A percentile compares a stretch with the other conserved stretches of the same genome.
These are phyloP conservation scores for Debaryomyces psychrophilus DNA, from an alignment of 1,139 yeast species.

Conservation along the genomic window DNA sequence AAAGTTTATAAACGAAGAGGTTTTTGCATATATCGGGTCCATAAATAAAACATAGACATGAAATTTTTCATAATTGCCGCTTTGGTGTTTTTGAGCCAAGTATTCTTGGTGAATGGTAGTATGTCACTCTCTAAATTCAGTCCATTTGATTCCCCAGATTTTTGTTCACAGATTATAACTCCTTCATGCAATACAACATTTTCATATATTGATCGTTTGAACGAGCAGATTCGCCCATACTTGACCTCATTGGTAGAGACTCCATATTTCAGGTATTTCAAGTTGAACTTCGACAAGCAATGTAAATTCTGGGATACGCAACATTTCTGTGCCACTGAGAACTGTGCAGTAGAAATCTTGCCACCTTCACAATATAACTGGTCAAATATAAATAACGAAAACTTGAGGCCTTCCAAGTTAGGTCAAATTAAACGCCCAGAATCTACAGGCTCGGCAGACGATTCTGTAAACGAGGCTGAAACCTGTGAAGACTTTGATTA, in stretches of 20 bases:
- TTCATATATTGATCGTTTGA: slow-evolving; percentile 45
- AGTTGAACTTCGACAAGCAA: slow-evolving; percentile 79
- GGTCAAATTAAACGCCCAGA: slow-evolving; percentile 48
- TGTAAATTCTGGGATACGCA: slow-evolving; percentile 90
- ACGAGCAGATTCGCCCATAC: slow-evolving; percentile 46
- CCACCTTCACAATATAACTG: slow-evolving; percentile 53
- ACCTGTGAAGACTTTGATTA: slow-evolving; percentile 51
- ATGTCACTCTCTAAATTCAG: slow-evolving; percentile 22
- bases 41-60: neutral
- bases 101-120: slow-evolving; percentile 2
- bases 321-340: slow-evolving; percentile 87
- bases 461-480: slow-evolving; percentile 24
- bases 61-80: slow-evolving; percentile 5
- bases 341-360: slow-evolving; percentile 87
- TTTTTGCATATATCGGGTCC: neutral
- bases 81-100: slow-evolving; percentile 3
- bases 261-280: slow-evolving; percentile 83
- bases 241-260: slow-evolving; percentile 61
- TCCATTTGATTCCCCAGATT: slow-evolving; percentile 51
- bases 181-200: slow-evolving; percentile 53
- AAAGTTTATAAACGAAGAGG: neutral
- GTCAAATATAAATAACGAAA: slow-evolving; percentile 65
- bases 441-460: slow-evolving; percentile 19
- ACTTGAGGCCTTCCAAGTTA: slow-evolving; percentile 72
- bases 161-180: slow-evolving; percentile 51